These are phyloP conservation scores for Leucocoprinus birnbaumii DNA, from an alignment of 768 basidiomycete species.

Conservation along the genomic window DNA sequence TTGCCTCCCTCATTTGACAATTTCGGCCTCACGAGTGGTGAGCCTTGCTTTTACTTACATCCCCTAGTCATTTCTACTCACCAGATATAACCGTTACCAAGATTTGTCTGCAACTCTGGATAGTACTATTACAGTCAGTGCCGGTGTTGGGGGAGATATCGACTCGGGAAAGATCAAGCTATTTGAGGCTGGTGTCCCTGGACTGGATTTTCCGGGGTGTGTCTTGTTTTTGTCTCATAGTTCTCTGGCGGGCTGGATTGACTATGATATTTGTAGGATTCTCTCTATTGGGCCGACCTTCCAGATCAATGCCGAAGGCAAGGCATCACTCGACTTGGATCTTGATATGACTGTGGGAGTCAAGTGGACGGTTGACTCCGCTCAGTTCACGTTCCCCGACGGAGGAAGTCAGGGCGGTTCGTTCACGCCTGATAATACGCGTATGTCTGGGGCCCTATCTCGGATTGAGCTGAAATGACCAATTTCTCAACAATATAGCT, in stretches of 20 bases:
- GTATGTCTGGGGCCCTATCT: slow-evolving; percentile 37
- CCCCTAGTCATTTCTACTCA: too few relatives aligned
- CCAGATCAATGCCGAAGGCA: slow-evolving; percentile 35
- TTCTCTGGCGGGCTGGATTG: too few relatives aligned
- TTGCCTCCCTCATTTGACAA: slow-evolving; percentile 37
- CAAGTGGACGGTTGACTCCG: slow-evolving; percentile 37
- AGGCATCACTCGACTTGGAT: slow-evolving; percentile 31
- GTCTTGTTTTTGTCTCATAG: too few relatives aligned
- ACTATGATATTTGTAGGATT: slow-evolving; percentile 31
- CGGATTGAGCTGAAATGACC: too few relatives aligned
- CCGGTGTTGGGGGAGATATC: slow-evolving; percentile 34
- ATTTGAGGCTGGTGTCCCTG: slow-evolving; percentile 40
- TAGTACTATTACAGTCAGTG: slow-evolving; percentile 34
- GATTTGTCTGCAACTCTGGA: slow-evolving; percentile 35
- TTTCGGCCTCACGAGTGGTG: slow-evolving; percentile 33
- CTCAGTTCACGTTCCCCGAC: slow-evolving; percentile 43
- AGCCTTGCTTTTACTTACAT: too few relatives aligned
- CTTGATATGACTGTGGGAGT: slow-evolving; percentile 41
- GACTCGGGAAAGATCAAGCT: slow-evolving; percentile 41
- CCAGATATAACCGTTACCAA: too few relatives aligned
- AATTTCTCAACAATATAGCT: slow-evolving; percentile 22
- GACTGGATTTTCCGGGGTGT: slow-evolving; percentile 48
- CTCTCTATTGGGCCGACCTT: slow-evolving; percentile 47
- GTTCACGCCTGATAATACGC: slow-evolving; percentile 37
- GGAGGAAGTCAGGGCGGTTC: slow-evolving; percentile 20